Evolutionary conservation across 2,329 filamentous ascomycete genomes (phyloP).

Genomic region (Bipolaris sorokiniana): DNA sequence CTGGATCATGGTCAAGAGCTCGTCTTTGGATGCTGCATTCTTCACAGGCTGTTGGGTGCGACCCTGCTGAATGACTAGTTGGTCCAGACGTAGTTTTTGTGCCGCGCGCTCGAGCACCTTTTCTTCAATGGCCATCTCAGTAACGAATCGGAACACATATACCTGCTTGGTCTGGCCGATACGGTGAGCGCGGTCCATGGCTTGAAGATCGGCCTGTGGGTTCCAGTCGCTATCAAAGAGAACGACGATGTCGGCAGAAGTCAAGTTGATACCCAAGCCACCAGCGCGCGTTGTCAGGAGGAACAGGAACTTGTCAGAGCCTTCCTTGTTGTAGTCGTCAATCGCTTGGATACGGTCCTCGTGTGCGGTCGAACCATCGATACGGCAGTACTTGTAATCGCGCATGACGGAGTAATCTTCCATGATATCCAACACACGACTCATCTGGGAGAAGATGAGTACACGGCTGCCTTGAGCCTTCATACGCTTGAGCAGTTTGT

Average conservation of each 20-base stretch:
- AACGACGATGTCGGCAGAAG: conserved; percentile 91
- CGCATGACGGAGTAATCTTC: conserved; percentile 98
- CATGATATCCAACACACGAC: conserved; percentile 91
- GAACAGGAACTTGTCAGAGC: conserved; percentile 88
- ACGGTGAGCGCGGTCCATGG: conserved; percentile 98
- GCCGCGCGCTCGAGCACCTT: conserved; percentile 96
- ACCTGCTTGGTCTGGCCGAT: conserved; percentile 99
- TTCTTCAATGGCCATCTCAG: conserved; percentile 97
- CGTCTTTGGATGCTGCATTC: conserved; percentile 92
- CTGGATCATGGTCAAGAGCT: conserved; percentile 97
- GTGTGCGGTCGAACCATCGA: conserved; percentile 94
- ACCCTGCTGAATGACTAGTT: conserved; percentile 97
- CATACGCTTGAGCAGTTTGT: conserved; percentile 85
- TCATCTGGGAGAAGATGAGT: conserved; percentile 99
- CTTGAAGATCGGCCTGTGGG: conserved; percentile 95
- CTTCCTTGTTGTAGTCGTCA: conserved; percentile 96
- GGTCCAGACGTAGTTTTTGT: conserved; percentile 93
- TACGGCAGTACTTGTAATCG: conserved; percentile 93
- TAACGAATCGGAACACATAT: conserved; percentile 93
- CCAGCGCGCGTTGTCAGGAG: conserved; percentile 93
- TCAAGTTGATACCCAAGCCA: conserved; percentile 95
- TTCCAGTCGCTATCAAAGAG: conserved; percentile 99
- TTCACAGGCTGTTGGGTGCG: conserved; percentile 90
- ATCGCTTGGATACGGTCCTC: conserved; percentile 98
- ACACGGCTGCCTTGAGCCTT: conserved; percentile 88